These are phyloP conservation scores for Aspergillus sclerotialis DNA, from an alignment of 2,329 filamentous ascomycete species.

Conservation along the genomic window DNA sequence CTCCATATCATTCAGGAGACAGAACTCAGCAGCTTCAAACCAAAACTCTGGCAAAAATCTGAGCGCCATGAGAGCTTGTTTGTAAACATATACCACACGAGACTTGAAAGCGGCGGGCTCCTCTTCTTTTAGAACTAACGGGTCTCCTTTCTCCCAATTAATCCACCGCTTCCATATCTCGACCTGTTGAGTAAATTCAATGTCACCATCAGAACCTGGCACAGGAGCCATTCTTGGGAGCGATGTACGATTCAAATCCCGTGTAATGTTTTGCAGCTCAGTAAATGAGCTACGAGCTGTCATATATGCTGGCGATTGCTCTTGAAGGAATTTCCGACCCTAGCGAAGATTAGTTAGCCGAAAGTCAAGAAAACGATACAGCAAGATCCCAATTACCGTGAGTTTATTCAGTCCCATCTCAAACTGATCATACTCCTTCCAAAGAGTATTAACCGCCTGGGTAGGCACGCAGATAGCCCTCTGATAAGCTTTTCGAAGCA, in stretches of 20 bases:
- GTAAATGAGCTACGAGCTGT: constrained; percentile 86
- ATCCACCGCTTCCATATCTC: constrained; percentile 92
- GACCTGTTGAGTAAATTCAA: constrained; percentile 77
- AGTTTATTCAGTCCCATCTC: constrained; percentile 91
- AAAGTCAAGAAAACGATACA: neutral
- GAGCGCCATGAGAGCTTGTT: constrained; percentile 85
- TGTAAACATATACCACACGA: constrained; percentile 83
- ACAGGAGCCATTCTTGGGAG: constrained; percentile 76
- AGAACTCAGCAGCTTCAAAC: constrained; percentile 93
- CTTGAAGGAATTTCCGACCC: constrained; percentile 91
- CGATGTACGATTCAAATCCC: constrained; percentile 67
- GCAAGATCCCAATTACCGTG: constrained; percentile 49
- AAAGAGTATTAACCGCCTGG: constrained; percentile 71
- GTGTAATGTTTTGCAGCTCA: constrained; percentile 81
- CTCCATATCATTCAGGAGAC: constrained; percentile 67
- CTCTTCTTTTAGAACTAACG: constrained; percentile 75
- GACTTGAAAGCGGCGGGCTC: constrained; percentile 70
- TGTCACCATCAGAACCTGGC: constrained; percentile 77
- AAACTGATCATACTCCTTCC: constrained; percentile 97
- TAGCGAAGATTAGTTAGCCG: constrained; percentile 26
- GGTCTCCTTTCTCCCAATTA: constrained; percentile 89
- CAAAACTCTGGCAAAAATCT: constrained; percentile 94
- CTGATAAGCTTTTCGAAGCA: constrained; percentile 85
- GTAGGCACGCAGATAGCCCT: constrained; percentile 83
- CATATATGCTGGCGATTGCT: constrained; percentile 91